phyloP scores from a whole-genome alignment of 2,329 filamentous ascomycete species.

The Diaporthe vaccinii region DNA sequence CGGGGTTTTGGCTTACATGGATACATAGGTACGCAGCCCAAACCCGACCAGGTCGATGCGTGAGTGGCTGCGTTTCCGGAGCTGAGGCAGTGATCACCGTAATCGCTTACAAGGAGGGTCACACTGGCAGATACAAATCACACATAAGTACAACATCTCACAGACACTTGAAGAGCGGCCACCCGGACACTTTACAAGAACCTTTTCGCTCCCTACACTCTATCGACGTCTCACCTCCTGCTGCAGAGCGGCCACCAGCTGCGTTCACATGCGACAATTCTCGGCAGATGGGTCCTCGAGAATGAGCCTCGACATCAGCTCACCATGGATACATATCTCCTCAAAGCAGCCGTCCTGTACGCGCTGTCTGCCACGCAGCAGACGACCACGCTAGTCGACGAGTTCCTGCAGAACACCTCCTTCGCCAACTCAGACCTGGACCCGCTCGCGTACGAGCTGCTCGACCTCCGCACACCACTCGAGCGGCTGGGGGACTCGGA shows the following conservation, averaged over 20 bases:
- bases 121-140: slow-evolving; percentile 25
- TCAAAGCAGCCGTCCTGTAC: slow-evolving; percentile 33
- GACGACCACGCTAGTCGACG: slow-evolving; percentile 29
- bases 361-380: slow-evolving; percentile 34
- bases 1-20: slow-evolving; percentile 15
- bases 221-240: background rate
- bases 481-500: slow-evolving; percentile 36
- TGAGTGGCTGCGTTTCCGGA: slow-evolving; percentile 22
- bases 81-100: slow-evolving; percentile 26
- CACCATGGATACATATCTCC: slow-evolving; percentile 35
- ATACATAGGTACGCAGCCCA: slow-evolving; percentile 4
- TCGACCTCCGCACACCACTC: slow-evolving; percentile 34
- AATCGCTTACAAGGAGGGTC: slow-evolving; percentile 32
- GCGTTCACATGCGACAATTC: background rate
- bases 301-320: background rate
- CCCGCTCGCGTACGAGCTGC: slow-evolving; percentile 37
- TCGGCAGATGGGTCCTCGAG: background rate
- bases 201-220: background rate
- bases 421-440: slow-evolving; percentile 29
- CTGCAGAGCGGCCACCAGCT: background rate
- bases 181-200: background rate
- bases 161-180: background rate
- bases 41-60: slow-evolving; percentile 3
- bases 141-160: slow-evolving; percentile 27
- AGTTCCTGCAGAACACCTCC: slow-evolving; percentile 27